phyloP scores from a whole-genome alignment of 345 rosid genomes.

The Kernera saxatilis region DNA sequence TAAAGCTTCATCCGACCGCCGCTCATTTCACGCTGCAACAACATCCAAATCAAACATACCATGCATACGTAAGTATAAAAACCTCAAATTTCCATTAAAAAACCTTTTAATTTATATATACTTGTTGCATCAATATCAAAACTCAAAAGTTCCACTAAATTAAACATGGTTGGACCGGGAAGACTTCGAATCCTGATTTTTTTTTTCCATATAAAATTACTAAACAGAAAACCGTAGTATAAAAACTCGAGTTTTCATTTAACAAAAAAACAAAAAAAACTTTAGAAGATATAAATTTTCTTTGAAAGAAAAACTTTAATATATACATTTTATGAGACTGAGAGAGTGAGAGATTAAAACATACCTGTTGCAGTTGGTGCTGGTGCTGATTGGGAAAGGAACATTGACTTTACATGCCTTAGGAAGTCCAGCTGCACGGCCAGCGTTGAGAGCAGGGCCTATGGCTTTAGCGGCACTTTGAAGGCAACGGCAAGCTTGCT shows the following conservation, averaged over 20 bases:
- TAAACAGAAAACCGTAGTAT: neutral
- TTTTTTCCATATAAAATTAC: neutral
- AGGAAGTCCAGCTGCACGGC: conserved; percentile 5
- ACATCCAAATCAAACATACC: neutral
- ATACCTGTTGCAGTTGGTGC: conserved; percentile 18
- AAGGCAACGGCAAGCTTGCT: conserved; percentile 27
- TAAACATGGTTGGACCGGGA: neutral
- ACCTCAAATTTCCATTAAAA: neutral
- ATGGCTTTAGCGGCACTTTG: neutral
- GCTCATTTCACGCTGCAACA: conserved; percentile 8
- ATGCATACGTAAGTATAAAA: neutral
- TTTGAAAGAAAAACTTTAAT: neutral
- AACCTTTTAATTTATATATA: neutral
- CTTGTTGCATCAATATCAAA: neutral
- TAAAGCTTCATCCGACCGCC: conserved; percentile 2
- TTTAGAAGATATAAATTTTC: neutral
- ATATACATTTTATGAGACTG: neutral
- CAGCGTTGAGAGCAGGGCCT: neutral
- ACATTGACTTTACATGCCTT: neutral
- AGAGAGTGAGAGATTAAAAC: neutral
- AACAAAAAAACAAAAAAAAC: neutral
- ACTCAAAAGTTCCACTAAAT: neutral
- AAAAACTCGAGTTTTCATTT: neutral
- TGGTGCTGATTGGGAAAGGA: conserved; percentile 6
- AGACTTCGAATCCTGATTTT: neutral